Base-by-base conservation (phyloP, 140 eudicot genomes). In the Cichorium intybus region DNA sequence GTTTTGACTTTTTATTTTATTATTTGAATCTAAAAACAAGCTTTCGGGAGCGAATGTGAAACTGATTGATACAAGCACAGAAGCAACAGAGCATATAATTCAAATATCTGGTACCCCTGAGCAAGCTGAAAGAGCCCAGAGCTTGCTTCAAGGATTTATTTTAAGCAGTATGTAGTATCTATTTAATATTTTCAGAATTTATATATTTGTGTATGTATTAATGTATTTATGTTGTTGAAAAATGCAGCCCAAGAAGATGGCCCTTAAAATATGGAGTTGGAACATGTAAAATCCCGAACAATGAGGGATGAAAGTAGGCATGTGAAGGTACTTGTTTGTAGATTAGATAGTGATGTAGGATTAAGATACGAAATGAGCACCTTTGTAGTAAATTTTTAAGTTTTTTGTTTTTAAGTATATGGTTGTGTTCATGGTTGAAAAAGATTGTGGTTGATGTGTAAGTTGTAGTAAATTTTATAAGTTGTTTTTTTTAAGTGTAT, bases 51-150 rank as follows among this genome's bases (percentile, higher is more conserved):
- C 99, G 48, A 88, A 66, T 61, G 96, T 93, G 34, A 88, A 84
- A 66, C 77, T 93, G 67, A 60, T 93, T 56, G 94, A 93, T 45
- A 84, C 86, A 66, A 66, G 82, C 37, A 59, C 89, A 46, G 97
- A 85, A 62, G 82, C 69, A 69, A 77, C 87, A 35, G 93, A 88
- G 77, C 92, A 88, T 72, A 74, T 84, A 27, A 81, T 92, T 51
- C 87, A 89, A 66, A 92, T 92, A 77, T 85, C 95, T 6, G 99
- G 99, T 21, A 82, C 93, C 56, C 95, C 87, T 2, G 99, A 92
- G 83, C 99, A 92, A 77, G 87, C 99, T 6, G 99, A 92, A 79
- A 83, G 87, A 83, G 99, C 99, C 67, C 96, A 92, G 78, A 92
- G 95, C 77, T 85, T 92, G 84, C 96, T 92, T 73, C 96, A 92